Conservation (phyloP, 805 yeast genomes). For the Hyphopichia homilentoma region DNA sequence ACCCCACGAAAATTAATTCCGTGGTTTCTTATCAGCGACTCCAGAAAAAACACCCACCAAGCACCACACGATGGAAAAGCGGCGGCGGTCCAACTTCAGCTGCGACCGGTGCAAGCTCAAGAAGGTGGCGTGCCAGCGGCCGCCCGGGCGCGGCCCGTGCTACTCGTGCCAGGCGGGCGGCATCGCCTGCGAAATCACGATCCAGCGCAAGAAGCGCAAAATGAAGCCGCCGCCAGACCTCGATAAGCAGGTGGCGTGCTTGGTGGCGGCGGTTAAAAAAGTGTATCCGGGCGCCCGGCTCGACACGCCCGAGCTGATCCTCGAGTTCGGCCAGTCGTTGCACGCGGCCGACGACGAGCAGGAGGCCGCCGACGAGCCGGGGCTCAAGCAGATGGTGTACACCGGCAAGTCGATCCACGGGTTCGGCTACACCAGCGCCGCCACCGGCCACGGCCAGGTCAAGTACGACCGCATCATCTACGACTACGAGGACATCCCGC, state of each 20-base stretch:
- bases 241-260: conserved; percentile 40
- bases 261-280: conserved; percentile 34
- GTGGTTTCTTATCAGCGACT: too few relatives aligned
- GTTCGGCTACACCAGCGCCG: not conserved
- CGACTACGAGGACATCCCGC: conserved; percentile 8
- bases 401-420: not conserved
- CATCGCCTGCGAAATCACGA: conserved; percentile 37
- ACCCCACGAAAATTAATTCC: too few relatives aligned
- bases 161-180: conserved; percentile 33
- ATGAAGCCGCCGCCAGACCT: conserved; percentile 42
- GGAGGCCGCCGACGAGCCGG: too few relatives aligned
- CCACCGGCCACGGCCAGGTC: not conserved
- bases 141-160: conserved; percentile 31
- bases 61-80: too few relatives aligned
- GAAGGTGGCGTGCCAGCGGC: conserved; percentile 40
- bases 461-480: conserved; percentile 7
- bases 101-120: conserved; percentile 45
- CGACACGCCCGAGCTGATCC: not conserved
- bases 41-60: too few relatives aligned
- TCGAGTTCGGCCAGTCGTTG: not conserved
- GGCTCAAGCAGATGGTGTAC: not conserved
- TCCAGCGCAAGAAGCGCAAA: conserved; percentile 39
- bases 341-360: not conserved
- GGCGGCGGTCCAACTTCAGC: conserved; percentile 40
- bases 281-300: conserved; percentile 16